Evolutionary conservation across 306 rosid genomes (phyloP).

Genomic region (Cajanus cajan): DNA sequence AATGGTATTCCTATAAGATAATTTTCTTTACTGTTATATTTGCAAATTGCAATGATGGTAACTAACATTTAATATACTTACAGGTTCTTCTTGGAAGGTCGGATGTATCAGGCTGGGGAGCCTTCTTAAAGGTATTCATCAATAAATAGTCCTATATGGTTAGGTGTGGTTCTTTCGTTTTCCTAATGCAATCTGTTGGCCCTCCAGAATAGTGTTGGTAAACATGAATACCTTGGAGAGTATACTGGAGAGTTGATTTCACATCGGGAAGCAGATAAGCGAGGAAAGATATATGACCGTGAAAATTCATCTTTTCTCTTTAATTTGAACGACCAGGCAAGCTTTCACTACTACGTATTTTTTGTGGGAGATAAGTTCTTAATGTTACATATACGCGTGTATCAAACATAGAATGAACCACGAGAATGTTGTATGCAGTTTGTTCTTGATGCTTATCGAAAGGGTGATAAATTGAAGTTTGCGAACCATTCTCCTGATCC

Average conservation of each 20-base stretch:
- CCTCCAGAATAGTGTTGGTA: slow-evolving; percentile 88
- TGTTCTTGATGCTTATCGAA: slow-evolving; percentile 96
- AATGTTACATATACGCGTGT: background rate
- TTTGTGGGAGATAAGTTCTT: background rate
- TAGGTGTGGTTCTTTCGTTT: slow-evolving; percentile 14
- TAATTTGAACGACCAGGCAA: slow-evolving; percentile 97
- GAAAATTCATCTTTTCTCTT: slow-evolving; percentile 98
- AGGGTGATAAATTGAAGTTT: slow-evolving; percentile 96
- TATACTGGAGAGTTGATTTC: slow-evolving; percentile 98
- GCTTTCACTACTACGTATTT: slow-evolving; percentile 8
- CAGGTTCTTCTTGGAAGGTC: slow-evolving; percentile 98
- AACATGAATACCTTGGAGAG: slow-evolving; percentile 99
- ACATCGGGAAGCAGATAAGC: slow-evolving; percentile 96
- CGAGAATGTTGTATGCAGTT: slow-evolving; percentile 54
- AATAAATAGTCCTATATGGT: slow-evolving; percentile 7
- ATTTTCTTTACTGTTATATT: background rate
- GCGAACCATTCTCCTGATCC: slow-evolving; percentile 99
- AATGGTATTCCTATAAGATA: background rate
- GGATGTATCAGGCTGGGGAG: slow-evolving; percentile 99
- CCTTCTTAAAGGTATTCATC: slow-evolving; percentile 79
- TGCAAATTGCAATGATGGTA: background rate
- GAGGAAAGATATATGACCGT: slow-evolving; percentile 98
- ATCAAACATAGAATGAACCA: background rate
- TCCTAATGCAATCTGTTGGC: slow-evolving; percentile 36
- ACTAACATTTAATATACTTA: slow-evolving; percentile 19